These are phyloP conservation scores for Myochromella boudieri DNA, from an alignment of 768 basidiomycete genomes.

Conservation along the genomic window DNA sequence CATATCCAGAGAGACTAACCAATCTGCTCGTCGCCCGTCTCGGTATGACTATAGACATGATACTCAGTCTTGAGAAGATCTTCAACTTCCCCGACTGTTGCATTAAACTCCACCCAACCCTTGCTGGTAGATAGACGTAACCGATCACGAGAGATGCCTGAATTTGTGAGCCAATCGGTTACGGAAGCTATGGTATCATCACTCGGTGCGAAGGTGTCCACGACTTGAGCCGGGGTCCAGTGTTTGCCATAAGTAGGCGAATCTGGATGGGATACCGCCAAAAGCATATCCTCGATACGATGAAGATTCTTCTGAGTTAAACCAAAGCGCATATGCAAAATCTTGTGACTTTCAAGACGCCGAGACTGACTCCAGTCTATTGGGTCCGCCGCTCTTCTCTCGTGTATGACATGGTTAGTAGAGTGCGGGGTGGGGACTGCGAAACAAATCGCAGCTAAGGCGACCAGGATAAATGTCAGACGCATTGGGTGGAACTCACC, in stretches of 20 bases:
- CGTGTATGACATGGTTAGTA: slow-evolving; percentile 28
- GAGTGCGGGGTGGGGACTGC: slow-evolving; percentile 21
- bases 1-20: slow-evolving; percentile 26
- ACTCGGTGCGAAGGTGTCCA: slow-evolving; percentile 45
- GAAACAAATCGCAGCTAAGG: slow-evolving; percentile 16
- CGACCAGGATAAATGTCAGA: background rate
- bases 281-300: slow-evolving; percentile 42
- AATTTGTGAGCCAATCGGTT: slow-evolving; percentile 39
- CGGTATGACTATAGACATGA: slow-evolving; percentile 42
- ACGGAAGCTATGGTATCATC: slow-evolving; percentile 41
- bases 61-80: slow-evolving; percentile 43
- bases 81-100: slow-evolving; percentile 42
- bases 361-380: slow-evolving; percentile 23
- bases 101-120: slow-evolving; percentile 42
- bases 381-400: slow-evolving; percentile 26
- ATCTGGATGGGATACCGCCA: slow-evolving; percentile 49
- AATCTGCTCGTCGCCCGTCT: slow-evolving; percentile 35
- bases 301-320: slow-evolving; percentile 47
- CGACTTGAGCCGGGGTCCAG: slow-evolving; percentile 42
- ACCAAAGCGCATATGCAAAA: slow-evolving; percentile 50
- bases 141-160: slow-evolving; percentile 38
- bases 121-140: slow-evolving; percentile 37
- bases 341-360: slow-evolving; percentile 20
- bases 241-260: slow-evolving; percentile 52
- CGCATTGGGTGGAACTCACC: slow-evolving; percentile 11